Evolutionary conservation across 2,329 filamentous ascomycete species (phyloP), one percentile per base, ranked within the genome.

Genomic region (Pseudovirgaria hyperparasitica): DNA sequence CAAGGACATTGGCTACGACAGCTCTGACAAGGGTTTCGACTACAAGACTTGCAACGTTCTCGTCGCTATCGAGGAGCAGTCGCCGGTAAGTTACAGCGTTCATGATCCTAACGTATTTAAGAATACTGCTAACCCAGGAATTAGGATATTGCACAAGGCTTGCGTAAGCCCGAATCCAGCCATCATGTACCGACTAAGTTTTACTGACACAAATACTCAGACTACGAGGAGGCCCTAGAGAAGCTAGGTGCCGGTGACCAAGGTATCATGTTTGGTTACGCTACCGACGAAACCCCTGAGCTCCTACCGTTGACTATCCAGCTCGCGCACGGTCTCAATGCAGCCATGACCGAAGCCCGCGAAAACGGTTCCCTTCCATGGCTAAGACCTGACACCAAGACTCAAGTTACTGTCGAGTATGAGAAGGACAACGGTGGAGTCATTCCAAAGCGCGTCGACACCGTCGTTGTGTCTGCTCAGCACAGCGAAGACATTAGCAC

Each of bases 211-310:
- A n/a, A n/a, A n/a, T n/a, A n/a, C n/a, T n/a, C n/a, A n/a, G n/a
- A 96, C 72, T 92, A 92, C 62, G 90, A 98, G 43, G 73, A 94
- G 70, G 85, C 84, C 44, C 79, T 98, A 26, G 90, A 98, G 76
- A 78, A 92, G 66, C 78, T 98, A 41, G 90, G 90, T 63, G 90
- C 90, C 38, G 90, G 90, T 79, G 90, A 98, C 65, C 90, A 98
- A 72, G 90, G 90, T 71, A 94, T 98, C 72, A 98, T 98, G 90
- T 98, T 98, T 64, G 90, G 90, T 51, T 98, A 98, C 72, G 90
- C 90, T 60, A 93, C 90, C 51, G 90, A 98, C 54, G 90, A 98
- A 74, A 96, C 90, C 49, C 86, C 87, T 37, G 90, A 98, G 69
- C 74, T 92, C 47, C 82, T 96, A 57, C 90, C 90, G 43, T 70